Evolutionary conservation across 2,329 filamentous ascomycete genomes (phyloP), one percentile per base, ranked within the genome.

Genomic region (Colletotrichum sp.): DNA sequence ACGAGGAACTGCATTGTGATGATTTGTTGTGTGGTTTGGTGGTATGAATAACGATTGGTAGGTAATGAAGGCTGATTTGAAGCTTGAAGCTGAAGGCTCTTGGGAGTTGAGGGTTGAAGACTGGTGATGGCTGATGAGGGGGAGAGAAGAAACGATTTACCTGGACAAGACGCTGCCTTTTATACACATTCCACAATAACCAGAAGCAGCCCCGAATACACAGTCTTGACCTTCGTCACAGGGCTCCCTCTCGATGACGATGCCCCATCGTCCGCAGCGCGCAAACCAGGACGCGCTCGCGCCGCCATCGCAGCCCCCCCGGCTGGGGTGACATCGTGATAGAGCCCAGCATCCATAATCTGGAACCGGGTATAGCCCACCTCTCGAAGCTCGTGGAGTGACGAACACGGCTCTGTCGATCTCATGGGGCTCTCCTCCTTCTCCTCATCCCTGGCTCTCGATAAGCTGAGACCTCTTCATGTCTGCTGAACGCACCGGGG

Each of bases 1-100:
- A 67, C 24, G 76, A 77, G 34, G 77, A 78, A 73, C 73, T 77
- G 66, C 77, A 78, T 78, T 21, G 62, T 78, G 49, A 16, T 8
- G 16, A 12, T 62, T 62, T 18, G 15, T 44, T n/a, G n/a, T n/a
- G 49, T 64, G 18, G 18, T 21, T 16, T 67, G 59, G 26, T 7
- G 6, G 16, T n/a, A 9, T 52, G 21, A 21, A 15, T 30, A 60
- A 36, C 12, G 55, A 18, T 57, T 64, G 26, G 9, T 39, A 49
- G 12, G 24, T 24, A 55, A n/a, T n/a, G 28, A 55, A 63, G 55
- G 21, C 28, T 72, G 55, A 7, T 7, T 69, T 36, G 26, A 65
- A n/a, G 52, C 5, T 52, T 52, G 62, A 9, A 39, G 15, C 21
- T 59, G 55, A 16, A 59, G 55, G 16, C 26, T 60, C 9, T n/a